Percentiles rank a stretch among this genome's conserved stretches.
Evolutionary conservation across 208 protist species (phyloP).

Genomic region (Trypanosoma cruzi): DNA sequence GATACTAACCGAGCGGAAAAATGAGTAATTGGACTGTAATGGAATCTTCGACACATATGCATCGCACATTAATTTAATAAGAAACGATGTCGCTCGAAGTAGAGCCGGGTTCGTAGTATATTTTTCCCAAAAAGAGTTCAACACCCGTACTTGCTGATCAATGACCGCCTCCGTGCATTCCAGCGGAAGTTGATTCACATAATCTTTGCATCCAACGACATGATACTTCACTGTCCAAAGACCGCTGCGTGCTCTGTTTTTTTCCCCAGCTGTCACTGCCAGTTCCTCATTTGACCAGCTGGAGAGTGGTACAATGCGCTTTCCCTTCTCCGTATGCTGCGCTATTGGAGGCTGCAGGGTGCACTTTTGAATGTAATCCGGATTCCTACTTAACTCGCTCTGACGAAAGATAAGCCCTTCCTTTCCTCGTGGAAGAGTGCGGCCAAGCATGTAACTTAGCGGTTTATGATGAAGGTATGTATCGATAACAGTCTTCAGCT

Average conservation of each 20-base stretch:
- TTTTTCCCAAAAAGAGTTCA: conserved; percentile 71
- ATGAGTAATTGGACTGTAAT: conserved; percentile 58
- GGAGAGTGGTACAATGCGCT: conserved; percentile 30
- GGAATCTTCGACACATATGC: conserved; percentile 81
- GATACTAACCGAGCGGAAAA: conserved; percentile 80
- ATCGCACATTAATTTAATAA: conserved; percentile 88
- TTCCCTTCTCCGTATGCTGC: conserved; percentile 31
- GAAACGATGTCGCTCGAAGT: conserved; percentile 66
- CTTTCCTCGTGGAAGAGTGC: conserved; percentile 25
- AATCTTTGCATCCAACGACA: conserved; percentile 55
- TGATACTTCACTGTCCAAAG: conserved; percentile 31
- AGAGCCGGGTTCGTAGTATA: conserved; percentile 69
- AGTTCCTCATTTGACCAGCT: conserved; percentile 35
- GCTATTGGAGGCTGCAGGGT: conserved; percentile 28
- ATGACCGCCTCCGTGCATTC: conserved; percentile 62
- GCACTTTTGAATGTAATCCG: conserved; percentile 35
- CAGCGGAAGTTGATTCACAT: conserved; percentile 76
- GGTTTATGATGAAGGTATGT: conserved; percentile 38
- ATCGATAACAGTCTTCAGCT: conserved; percentile 31
- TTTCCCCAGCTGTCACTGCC: conserved; percentile 25
- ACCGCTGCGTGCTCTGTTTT: conserved; percentile 27
- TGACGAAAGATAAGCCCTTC: conserved; percentile 27
- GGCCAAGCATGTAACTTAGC: conserved; percentile 33
- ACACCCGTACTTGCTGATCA: conserved; percentile 61
- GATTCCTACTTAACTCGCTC: conserved; percentile 31